These are phyloP conservation scores for Gliomastix tumulicola DNA, from an alignment of 2,329 filamentous ascomycete genomes.

Conservation along the genomic window DNA sequence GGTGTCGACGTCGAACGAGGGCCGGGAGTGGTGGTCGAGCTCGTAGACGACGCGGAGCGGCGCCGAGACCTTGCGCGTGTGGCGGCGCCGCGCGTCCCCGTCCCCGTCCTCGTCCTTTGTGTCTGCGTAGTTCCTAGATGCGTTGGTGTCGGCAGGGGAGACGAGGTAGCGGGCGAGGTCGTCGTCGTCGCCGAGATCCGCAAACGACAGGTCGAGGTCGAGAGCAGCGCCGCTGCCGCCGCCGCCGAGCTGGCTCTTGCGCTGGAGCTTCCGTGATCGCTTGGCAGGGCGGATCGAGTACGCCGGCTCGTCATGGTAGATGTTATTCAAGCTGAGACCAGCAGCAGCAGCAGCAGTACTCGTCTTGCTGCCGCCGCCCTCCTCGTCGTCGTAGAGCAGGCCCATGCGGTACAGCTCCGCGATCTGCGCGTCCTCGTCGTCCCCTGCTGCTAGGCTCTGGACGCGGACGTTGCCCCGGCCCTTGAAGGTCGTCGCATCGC, in stretches of 20 bases:
- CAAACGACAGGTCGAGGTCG: slow-evolving; percentile 32
- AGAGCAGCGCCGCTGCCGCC: slow-evolving; percentile 15
- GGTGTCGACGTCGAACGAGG: slow-evolving; percentile 24
- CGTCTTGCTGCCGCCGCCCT: slow-evolving; percentile 12
- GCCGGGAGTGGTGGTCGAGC: slow-evolving; percentile 19
- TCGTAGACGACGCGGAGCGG: slow-evolving; percentile 32
- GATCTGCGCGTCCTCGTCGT: slow-evolving; percentile 23
- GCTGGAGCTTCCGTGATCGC: slow-evolving; percentile 15
- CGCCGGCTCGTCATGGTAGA: slow-evolving; percentile 26
- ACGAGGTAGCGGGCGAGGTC: slow-evolving; percentile 27
- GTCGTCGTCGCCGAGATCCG: slow-evolving; percentile 31
- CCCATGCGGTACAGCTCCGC: slow-evolving; percentile 36
- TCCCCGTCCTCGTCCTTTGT: neutral
- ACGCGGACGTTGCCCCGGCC: slow-evolving; percentile 15
- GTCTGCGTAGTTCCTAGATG: neutral
- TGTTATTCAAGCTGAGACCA: slow-evolving; percentile 29
- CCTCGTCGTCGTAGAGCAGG: slow-evolving; percentile 34
- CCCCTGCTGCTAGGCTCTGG: slow-evolving; percentile 3
- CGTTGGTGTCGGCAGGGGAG: slow-evolving; percentile 9
- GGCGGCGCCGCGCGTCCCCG: neutral
- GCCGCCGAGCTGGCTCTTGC: slow-evolving; percentile 10
- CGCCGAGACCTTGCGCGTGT: slow-evolving; percentile 13
- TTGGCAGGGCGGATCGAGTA: slow-evolving; percentile 29
- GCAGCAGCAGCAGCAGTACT: too few species aligned
- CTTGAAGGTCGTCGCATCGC: slow-evolving; percentile 29